Evolutionary conservation across 2,329 filamentous ascomycete genomes (phyloP).

Genomic region (Aspergillus melleus): DNA sequence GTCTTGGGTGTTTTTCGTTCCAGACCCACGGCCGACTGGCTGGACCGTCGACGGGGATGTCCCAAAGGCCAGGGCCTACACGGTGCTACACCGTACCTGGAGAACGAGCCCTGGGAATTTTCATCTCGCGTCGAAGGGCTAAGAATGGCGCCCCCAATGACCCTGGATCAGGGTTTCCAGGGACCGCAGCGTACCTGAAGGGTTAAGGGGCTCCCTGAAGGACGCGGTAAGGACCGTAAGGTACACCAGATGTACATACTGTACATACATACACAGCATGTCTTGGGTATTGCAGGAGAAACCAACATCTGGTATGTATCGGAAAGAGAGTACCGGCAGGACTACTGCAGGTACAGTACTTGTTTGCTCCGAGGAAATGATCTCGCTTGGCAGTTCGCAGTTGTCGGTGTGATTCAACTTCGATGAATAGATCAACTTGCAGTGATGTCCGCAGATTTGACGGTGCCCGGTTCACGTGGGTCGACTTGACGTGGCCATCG

Average conservation of each 20-base stretch:
- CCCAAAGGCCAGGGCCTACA: not conserved
- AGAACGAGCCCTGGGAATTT: not conserved
- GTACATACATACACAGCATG: not conserved
- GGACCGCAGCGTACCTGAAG: too few species aligned
- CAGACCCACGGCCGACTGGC: not conserved
- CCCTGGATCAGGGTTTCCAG: not conserved
- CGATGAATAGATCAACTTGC: too few species aligned
- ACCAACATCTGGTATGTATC: not conserved
- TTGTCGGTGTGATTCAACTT: too few species aligned
- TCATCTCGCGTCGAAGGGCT: not conserved
- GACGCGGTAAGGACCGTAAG: too few species aligned
- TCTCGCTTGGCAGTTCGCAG: too few species aligned
- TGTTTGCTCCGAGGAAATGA: not conserved
- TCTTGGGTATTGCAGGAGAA: not conserved
- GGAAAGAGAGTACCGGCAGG: too few species aligned
- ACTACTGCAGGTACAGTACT: too few species aligned
- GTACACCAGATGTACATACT: too few species aligned
- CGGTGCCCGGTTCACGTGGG: not conserved
- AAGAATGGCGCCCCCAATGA: not conserved
- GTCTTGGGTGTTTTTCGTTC: not conserved
- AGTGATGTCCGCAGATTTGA: not conserved
- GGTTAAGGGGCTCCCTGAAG: too few species aligned
- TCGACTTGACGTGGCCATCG: not conserved
- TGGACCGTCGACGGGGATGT: not conserved
- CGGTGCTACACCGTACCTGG: not conserved